Evolutionary conservation across 2,329 filamentous ascomycete genomes (phyloP).

Genomic region (Colletotrichum gloeosporioides): DNA sequence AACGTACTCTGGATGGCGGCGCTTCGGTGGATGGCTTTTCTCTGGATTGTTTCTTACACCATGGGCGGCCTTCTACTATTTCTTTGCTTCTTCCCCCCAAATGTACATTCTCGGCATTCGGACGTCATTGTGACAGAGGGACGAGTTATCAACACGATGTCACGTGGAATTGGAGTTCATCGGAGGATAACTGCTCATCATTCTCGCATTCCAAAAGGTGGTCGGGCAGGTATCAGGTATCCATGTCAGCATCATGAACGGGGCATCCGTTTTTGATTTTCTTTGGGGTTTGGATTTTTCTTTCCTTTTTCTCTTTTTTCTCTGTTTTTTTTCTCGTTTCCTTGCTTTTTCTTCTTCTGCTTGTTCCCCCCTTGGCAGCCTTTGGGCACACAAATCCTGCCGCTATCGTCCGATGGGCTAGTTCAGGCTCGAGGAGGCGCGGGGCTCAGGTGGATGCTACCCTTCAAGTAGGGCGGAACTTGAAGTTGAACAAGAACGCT

Average conservation of each 20-base stretch:
- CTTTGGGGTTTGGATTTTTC: constrained; percentile 15
- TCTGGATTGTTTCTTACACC: not conserved
- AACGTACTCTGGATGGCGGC: not conserved
- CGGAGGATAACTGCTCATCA: constrained; percentile 17
- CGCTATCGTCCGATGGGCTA: not conserved
- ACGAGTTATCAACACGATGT: constrained; percentile 9
- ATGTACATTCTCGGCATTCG: constrained; percentile 16
- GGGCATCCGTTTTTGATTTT: constrained; percentile 12
- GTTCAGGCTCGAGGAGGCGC: not conserved
- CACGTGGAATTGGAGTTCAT: constrained; percentile 14
- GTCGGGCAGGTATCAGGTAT: constrained; percentile 18
- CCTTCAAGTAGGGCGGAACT: not conserved
- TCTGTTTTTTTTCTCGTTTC: not conserved
- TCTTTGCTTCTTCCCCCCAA: not conserved
- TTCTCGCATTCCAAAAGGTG: constrained; percentile 12
- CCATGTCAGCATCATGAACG: constrained; percentile 13
- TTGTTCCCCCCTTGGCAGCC: not conserved
- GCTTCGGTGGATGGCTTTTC: not conserved
- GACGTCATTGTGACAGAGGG: not conserved
- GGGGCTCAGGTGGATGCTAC: not conserved
- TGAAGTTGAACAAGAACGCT: not conserved
- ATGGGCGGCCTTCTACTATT: not conserved
- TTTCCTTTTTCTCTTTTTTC: not conserved
- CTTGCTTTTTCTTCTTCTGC: not conserved
- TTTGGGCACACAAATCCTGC: not conserved